A percentile compares a stretch with the other conserved stretches of the same genome.
phyloP scores from a whole-genome alignment of 345 rosid species.

The Citrus mangshanensis region DNA sequence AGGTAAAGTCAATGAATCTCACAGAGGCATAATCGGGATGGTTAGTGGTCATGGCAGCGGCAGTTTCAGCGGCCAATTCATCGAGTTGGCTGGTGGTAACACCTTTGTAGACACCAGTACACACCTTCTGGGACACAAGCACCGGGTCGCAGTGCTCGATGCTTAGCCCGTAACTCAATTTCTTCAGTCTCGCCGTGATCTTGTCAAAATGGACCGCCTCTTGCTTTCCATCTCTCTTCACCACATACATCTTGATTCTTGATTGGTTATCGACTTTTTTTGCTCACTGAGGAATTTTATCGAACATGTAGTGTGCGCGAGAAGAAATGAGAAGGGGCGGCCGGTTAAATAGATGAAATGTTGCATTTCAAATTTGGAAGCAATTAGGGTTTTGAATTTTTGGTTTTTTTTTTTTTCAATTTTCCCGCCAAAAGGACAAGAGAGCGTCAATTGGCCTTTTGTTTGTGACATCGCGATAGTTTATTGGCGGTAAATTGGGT shows the following conservation, averaged over 20 bases:
- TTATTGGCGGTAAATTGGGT: neutral
- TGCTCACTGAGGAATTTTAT: constrained; percentile 20
- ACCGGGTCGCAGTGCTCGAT: constrained; percentile 95
- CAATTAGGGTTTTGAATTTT: constrained; percentile 6
- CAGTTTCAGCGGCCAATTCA: constrained; percentile 96
- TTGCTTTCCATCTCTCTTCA: constrained; percentile 89
- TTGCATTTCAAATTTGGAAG: neutral
- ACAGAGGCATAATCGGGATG: constrained; percentile 98
- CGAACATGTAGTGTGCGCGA: constrained; percentile 30
- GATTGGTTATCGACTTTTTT: neutral
- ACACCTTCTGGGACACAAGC: constrained; percentile 95
- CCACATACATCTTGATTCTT: constrained; percentile 61
- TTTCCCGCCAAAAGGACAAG: constrained; percentile 30
- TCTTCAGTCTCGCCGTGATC: constrained; percentile 95
- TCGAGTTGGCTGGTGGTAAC: constrained; percentile 97
- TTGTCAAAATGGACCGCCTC: constrained; percentile 95
- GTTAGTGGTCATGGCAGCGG: constrained; percentile 90
- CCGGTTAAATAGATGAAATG: neutral
- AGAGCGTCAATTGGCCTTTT: neutral
- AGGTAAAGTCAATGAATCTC: constrained; percentile 14
- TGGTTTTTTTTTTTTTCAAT: constrained; percentile 17
- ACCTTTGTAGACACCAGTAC: constrained; percentile 96
- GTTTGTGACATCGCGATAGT: neutral
- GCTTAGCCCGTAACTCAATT: constrained; percentile 89
- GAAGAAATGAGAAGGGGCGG: neutral